phyloP scores from a whole-genome alignment of 129 eudicot genomes.

The Saposhnikovia divaricata region DNA sequence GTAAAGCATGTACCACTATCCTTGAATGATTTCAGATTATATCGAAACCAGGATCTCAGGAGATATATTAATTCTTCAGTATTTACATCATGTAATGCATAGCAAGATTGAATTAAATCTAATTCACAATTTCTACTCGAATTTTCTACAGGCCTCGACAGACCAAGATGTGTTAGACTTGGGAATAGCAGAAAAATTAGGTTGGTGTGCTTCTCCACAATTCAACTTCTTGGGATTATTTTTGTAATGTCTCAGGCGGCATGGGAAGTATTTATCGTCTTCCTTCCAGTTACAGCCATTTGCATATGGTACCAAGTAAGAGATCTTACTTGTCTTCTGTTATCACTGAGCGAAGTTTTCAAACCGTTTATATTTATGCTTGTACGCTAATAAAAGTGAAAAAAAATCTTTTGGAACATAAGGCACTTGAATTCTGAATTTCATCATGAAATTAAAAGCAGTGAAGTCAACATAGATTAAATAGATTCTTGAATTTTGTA shows the following conservation, averaged over 20 bases:
- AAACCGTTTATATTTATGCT: neutral
- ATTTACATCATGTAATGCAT: neutral
- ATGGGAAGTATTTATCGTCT: conserved; percentile 86
- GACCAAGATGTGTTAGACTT: conserved; percentile 91
- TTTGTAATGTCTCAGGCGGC: conserved; percentile 97
- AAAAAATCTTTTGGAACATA: neutral
- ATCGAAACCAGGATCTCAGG: too few relatives aligned
- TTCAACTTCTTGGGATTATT: conserved; percentile 82
- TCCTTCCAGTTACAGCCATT: conserved; percentile 75
- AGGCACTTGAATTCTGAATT: neutral
- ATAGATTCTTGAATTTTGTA: too few relatives aligned
- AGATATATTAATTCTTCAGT: too few relatives aligned
- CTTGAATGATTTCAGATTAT: too few relatives aligned
- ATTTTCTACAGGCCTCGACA: conserved; percentile 61
- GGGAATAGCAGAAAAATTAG: conserved; percentile 70
- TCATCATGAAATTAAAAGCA: neutral
- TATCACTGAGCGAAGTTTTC: neutral
- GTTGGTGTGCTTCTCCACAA: conserved; percentile 81
- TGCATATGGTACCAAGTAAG: conserved; percentile 91
- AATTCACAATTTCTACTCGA: neutral
- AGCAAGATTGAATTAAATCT: neutral
- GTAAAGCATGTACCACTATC: too few relatives aligned
- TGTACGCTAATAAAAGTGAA: neutral
- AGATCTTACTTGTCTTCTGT: conserved; percentile 20
- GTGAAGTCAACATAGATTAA: neutral